Evolutionary conservation across 192 early-diverging fungal genomes (phyloP), one percentile per base, ranked within the genome.

Genomic region (Podila clonocystis): DNA sequence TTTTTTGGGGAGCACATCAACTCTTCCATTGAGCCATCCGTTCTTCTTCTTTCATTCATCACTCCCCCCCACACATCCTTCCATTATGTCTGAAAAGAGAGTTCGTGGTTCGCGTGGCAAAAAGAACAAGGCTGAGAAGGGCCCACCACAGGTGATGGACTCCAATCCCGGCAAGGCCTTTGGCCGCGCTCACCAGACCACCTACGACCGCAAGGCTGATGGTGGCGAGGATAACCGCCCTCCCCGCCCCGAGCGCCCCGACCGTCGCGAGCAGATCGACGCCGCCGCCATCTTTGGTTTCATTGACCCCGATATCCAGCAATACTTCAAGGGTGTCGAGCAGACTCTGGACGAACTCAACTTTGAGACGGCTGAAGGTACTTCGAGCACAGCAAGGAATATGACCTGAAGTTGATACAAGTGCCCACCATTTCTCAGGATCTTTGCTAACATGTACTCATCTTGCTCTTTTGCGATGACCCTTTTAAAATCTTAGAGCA

Each of bases 241-340:
- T 36, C 19, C 65, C 58, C 70, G 77, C 26, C 71, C 76, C 26
- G 70, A 79, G 30, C 60, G 77, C 3, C 62, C 76, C 20, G 70
- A 79, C 38, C 60, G 77, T 1, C 62, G 71, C 15, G 77, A 80
- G 24, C 60, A 64, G 49, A 65, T 68, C 24, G 77, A 80, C 22
- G 71, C 70, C 45, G 77, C 77, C 7, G 85, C 82, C 4, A 83
- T 86, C 65, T 89, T 79, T 67, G 88, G 88, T 6, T 86, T 85
- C 58, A 72, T 89, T 58, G 85, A 86, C n/a, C 82, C 85, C 24
- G 83, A 89, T 67, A 65, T 89, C 9, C 79, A 86, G 33, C 82
- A 83, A 38, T 92, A 92, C 70, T 85, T 92, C 59, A 90, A 88
- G 66, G 86, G 82, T 74, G 85, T 90, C 28, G 91, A 92, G 63